phyloP scores from a whole-genome alignment of 441 rosid genomes.

The Eutrema salsugineum region DNA sequence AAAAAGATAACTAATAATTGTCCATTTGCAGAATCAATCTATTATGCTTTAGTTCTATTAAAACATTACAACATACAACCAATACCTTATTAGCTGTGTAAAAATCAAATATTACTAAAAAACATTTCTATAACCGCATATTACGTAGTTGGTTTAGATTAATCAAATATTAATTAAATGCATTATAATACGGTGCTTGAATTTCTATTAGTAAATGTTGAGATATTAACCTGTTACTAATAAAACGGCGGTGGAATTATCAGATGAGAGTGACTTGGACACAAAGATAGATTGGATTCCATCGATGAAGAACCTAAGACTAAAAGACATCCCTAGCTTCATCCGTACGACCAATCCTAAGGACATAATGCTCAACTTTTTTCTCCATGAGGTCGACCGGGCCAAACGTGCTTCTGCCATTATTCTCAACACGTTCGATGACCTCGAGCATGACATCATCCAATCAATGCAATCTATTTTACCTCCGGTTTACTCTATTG shows the following conservation, averaged over 20 bases:
- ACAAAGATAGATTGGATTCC: constrained; percentile 36
- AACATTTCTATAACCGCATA: no score
- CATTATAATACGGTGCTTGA: no score
- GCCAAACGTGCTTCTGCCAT: constrained; percentile 27
- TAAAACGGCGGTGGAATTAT: not conserved
- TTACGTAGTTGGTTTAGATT: no score
- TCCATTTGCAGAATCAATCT: not conserved
- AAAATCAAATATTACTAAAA: no score
- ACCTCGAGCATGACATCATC: constrained; percentile 25
- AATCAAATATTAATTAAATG: no score
- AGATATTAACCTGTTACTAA: no score
- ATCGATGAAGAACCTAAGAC: constrained; percentile 23
- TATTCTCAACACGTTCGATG: constrained; percentile 37
- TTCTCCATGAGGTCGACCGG: constrained; percentile 1
- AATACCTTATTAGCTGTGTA: not conserved
- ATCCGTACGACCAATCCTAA: constrained; percentile 21
- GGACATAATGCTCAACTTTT: constrained; percentile 19
- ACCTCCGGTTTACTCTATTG: constrained; percentile 30
- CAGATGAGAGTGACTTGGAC: constrained; percentile 36
- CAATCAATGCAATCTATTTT: constrained; percentile 2
- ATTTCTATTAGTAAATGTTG: no score
- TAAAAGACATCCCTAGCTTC: constrained; percentile 38
- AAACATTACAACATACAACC: not conserved
- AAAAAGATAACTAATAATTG: not conserved
- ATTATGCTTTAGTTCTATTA: not conserved